phyloP scores from a whole-genome alignment of 345 rosid species.

The Rhizophora apiculata region DNA sequence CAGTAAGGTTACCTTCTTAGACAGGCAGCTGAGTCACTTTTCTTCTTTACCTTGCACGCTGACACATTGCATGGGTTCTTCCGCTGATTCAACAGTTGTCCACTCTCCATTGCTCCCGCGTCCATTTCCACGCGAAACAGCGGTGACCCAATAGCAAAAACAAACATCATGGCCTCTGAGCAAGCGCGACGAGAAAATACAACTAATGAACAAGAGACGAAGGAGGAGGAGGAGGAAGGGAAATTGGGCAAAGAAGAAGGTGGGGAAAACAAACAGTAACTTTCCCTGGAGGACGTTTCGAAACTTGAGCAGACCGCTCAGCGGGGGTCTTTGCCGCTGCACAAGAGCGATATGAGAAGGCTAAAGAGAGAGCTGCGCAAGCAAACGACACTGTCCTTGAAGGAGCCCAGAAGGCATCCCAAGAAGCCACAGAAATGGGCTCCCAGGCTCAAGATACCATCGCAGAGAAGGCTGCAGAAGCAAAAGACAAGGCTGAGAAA shows the following conservation, averaged over 20 bases:
- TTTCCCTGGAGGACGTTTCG: constrained; percentile 21
- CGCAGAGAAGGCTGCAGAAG: neutral
- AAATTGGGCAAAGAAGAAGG: neutral
- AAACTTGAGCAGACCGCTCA: constrained; percentile 32
- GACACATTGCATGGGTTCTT: constrained; percentile 28
- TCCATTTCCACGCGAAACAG: constrained; percentile 11
- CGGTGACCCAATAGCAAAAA: neutral
- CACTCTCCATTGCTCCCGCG: neutral
- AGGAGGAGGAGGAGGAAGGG: neutral
- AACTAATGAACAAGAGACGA: constrained; percentile 37
- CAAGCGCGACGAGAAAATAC: constrained; percentile 49
- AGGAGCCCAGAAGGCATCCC: neutral
- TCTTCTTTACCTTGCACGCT: neutral
- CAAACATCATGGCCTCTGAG: constrained; percentile 49
- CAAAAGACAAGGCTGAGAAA: constrained; percentile 40
- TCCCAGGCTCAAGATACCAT: constrained; percentile 1
- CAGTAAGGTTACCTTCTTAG: no score
- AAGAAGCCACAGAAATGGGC: neutral
- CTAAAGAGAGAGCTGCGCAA: constrained; percentile 26
- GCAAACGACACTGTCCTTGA: neutral
- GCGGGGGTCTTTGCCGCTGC: constrained; percentile 38
- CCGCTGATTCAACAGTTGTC: constrained; percentile 32
- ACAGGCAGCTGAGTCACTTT: constrained; percentile 7
- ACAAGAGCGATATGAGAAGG: constrained; percentile 49
- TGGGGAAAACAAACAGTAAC: neutral